Conservation (phyloP, 805 yeast genomes). For the Geotrichum ghanense region DNA sequence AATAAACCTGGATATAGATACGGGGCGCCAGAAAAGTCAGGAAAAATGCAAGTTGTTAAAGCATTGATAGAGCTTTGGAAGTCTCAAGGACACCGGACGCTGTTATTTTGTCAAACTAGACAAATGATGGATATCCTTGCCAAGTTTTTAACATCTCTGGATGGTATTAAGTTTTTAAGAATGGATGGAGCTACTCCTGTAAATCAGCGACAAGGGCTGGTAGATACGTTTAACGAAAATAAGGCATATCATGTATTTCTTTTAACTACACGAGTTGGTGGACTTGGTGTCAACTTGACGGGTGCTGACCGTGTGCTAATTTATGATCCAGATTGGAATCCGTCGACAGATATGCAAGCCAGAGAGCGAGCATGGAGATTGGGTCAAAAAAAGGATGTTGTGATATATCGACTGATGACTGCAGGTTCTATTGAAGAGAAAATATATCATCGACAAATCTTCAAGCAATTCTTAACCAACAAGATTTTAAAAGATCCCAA, state of each 20-base stretch:
- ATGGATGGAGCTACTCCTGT: slow-evolving; percentile 96
- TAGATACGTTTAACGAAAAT: slow-evolving; percentile 67
- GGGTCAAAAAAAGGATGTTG: slow-evolving; percentile 88
- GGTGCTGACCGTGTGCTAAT: slow-evolving; percentile 94
- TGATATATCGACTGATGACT: slow-evolving; percentile 82
- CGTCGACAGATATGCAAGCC: slow-evolving; percentile 94
- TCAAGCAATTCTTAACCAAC: slow-evolving; percentile 87
- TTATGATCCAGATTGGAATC: slow-evolving; percentile 98
- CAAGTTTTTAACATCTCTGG: slow-evolving; percentile 38
- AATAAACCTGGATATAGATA: slow-evolving; percentile 25
- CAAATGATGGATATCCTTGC: slow-evolving; percentile 90
- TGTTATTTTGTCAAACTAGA: slow-evolving; percentile 83
- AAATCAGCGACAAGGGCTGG: slow-evolving; percentile 60
- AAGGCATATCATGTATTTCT: slow-evolving; percentile 52
- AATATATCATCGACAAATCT: slow-evolving; percentile 91
- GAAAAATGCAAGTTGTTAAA: slow-evolving; percentile 83
- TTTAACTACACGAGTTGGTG: slow-evolving; percentile 91
- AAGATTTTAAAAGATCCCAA: slow-evolving; percentile 92
- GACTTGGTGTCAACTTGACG: slow-evolving; percentile 84
- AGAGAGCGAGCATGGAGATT: slow-evolving; percentile 95
- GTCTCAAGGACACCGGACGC: slow-evolving; percentile 60
- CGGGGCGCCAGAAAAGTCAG: slow-evolving; percentile 48
- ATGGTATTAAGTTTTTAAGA: slow-evolving; percentile 43
- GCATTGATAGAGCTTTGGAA: slow-evolving; percentile 69
- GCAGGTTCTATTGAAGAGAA: slow-evolving; percentile 96